Evolutionary conservation across 371 early-diverging fungal species (phyloP), one percentile per base, ranked within the genome.

Genomic region (Rhizomucor pusillus): DNA sequence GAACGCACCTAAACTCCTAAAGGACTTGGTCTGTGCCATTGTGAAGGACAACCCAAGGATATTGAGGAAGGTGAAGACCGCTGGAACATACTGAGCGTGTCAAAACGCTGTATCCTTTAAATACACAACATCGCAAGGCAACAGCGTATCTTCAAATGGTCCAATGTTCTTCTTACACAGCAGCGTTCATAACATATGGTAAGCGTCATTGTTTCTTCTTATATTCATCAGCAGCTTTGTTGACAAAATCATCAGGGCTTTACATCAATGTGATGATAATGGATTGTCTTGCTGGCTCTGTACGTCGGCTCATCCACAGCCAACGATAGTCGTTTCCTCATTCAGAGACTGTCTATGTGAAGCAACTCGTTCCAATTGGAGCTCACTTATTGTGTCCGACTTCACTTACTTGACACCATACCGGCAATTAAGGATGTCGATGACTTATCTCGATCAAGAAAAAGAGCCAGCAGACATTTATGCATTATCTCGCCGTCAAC

Each of bases 231-330:
- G 7, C 29, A 29, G 29, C 7, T 29, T 29, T 41, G 5, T 23
- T 14, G 12, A 25, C 14, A 5, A 24, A 23, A 5, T 2, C 23
- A 20, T 35, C 20, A 48, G 48, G 48, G 2, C 19, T 48, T 2
- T 34, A 48, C 16, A 35, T 48, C n/a, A 20, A 19, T 12, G 19
- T 35, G 9, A 33, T 48, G 11, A 25, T 48, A 14, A 33, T 48
- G 35, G 48, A 48, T 33, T 48, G 35, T 35, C 48, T 34, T 16
- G 20, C 14, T 10, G 48, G 48, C 13, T 48, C 33, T 11, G 35
- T 35, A 19, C 34, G 48, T 16, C 48, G 34, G 1, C n/a, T 48
- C 1, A 48, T 34, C 6, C 48, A 33, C 4, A 35, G 35, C 18
- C 35, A 48, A 1, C 1, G 48, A 33, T 20, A 12, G 3, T 6